Evolutionary conservation across 116 monocot species (phyloP).

Genomic region (Papilionanthe hybrid): DNA sequence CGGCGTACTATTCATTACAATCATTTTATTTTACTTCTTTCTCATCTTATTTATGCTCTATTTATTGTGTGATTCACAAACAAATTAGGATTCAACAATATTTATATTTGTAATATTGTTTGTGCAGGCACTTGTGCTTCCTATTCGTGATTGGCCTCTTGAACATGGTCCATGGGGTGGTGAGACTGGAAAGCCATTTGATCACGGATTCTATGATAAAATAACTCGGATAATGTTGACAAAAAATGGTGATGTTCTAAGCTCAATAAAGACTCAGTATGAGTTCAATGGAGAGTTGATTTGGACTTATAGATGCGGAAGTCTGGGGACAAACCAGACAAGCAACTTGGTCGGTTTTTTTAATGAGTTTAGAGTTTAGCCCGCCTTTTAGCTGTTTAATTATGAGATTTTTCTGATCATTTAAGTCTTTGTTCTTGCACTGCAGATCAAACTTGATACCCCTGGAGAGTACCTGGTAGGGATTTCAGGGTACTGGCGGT

Average conservation of each 20-base stretch:
- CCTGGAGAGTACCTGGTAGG: constrained; percentile 31
- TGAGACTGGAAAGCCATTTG: constrained; percentile 44
- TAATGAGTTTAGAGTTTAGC: too few relatives aligned
- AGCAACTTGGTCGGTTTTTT: constrained; percentile 19
- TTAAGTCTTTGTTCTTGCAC: neutral
- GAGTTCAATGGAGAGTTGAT: constrained; percentile 41
- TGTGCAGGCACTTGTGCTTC: neutral
- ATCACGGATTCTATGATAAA: constrained; percentile 43
- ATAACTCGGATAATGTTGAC: constrained; percentile 30
- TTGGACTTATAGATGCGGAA: constrained; percentile 44
- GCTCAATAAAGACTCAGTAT: constrained; percentile 47
- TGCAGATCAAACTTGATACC: constrained; percentile 37
- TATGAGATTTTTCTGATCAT: neutral
- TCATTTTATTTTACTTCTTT: neutral
- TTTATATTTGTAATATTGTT: neutral
- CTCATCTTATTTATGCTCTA: neutral
- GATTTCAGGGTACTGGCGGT: neutral
- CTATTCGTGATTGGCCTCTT: neutral
- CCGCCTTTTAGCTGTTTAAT: too few relatives aligned
- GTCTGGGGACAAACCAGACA: constrained; percentile 17
- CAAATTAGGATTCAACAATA: neutral
- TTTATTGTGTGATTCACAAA: neutral
- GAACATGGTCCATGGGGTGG: constrained; percentile 53
- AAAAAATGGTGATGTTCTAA: constrained; percentile 21
- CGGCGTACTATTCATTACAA: too few relatives aligned